Conservation (phyloP, 192 early-diverging fungal genomes). For the Podochytrium sp. region DNA sequence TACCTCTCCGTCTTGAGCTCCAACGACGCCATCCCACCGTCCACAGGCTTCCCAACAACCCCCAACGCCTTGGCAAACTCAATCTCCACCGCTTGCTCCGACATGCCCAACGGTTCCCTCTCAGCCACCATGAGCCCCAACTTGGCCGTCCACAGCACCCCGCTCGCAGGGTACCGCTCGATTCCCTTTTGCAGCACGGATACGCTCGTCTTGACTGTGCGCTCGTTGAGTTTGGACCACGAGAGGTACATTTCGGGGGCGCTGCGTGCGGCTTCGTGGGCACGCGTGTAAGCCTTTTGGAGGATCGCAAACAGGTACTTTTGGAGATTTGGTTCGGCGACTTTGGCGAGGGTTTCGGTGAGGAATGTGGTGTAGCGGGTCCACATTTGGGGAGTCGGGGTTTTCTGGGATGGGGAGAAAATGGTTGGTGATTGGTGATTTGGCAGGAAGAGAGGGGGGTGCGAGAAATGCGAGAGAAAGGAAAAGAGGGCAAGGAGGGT, state of each 20-base stretch:
- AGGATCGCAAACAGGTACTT: conserved; percentile 63
- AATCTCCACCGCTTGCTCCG: conserved; percentile 38
- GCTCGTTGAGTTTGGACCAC: conserved; percentile 51
- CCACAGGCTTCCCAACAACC: conserved; percentile 16
- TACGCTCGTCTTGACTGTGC: conserved; percentile 30
- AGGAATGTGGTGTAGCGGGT: conserved; percentile 68
- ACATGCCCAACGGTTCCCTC: conserved; percentile 33
- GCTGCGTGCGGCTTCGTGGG: conserved; percentile 43
- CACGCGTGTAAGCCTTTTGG: conserved; percentile 52
- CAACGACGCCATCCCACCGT: neutral
- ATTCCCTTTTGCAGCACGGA: conserved; percentile 42
- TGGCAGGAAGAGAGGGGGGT: neutral
- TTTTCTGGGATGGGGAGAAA: conserved; percentile 14
- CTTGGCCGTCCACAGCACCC: conserved; percentile 45
- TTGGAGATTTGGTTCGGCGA: conserved; percentile 62
- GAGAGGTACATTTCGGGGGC: conserved; percentile 58
- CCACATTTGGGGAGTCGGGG: conserved; percentile 60
- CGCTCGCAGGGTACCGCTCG: conserved; percentile 43
- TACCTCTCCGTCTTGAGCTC: conserved; percentile 38
- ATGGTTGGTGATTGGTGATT: too few relatives aligned
- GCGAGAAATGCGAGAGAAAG: neutral
- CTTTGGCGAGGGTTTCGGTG: conserved; percentile 41
- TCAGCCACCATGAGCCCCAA: conserved; percentile 28
- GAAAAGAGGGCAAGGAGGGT: neutral
- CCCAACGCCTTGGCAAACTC: neutral